Conservation (phyloP, 805 yeast genomes). For the Pichia manshurica region DNA sequence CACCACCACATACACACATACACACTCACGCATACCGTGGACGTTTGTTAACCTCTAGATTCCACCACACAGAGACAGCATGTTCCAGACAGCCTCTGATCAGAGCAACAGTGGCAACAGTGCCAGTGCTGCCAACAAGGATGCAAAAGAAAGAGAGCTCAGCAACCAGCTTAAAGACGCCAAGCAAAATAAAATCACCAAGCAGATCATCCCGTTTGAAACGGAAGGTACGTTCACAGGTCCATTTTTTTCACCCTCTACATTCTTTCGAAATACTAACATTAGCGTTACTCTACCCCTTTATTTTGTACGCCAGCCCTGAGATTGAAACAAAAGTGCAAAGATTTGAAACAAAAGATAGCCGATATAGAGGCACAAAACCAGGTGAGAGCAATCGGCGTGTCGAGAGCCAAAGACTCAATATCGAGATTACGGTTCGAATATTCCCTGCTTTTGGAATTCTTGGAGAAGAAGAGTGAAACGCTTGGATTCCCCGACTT, state of each 20-base stretch:
- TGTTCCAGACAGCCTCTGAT: too few relatives aligned
- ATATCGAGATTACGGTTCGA: conserved; percentile 78
- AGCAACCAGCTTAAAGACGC: neutral
- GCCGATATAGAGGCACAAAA: conserved; percentile 70
- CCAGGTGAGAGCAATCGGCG: conserved; percentile 67
- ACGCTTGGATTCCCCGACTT: conserved; percentile 23
- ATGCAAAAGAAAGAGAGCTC: conserved; percentile 2
- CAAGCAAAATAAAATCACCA: conserved; percentile 1
- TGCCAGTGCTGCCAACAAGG: neutral
- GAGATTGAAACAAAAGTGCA: conserved; percentile 58
- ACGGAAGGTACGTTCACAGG: conserved; percentile 15
- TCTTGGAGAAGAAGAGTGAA: conserved; percentile 56
- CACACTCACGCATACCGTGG: too few relatives aligned
- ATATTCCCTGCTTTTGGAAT: conserved; percentile 72
- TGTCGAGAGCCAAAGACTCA: conserved; percentile 69
- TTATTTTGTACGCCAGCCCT: too few relatives aligned
- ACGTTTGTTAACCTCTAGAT: too few relatives aligned
- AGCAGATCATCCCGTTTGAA: conserved; percentile 19
- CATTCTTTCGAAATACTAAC: too few relatives aligned
- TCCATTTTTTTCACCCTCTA: too few relatives aligned
- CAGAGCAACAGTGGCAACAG: too few relatives aligned
- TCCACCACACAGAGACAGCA: neutral
- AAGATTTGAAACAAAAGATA: conserved; percentile 63
- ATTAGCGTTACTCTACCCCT: too few relatives aligned
- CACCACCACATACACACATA: too few relatives aligned